Evolutionary conservation across 352 stramenopile species (phyloP).

Genomic region (Pythium aquatile): DNA sequence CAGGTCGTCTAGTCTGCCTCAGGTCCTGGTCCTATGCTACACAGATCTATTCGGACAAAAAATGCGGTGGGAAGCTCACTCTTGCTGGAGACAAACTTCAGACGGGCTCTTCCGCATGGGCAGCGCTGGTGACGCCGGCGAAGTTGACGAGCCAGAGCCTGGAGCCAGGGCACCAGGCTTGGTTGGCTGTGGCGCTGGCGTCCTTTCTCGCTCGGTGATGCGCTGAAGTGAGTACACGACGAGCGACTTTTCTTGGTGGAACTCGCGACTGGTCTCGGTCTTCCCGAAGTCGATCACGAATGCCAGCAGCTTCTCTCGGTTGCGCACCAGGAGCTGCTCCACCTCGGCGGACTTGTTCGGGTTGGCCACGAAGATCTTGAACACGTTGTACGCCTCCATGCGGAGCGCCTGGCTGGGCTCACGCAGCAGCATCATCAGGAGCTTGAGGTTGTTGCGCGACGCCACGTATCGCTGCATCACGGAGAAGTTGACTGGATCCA

Average conservation of each 20-base stretch:
- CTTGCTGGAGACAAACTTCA: slow-evolving; percentile 37
- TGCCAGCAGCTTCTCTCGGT: slow-evolving; percentile 71
- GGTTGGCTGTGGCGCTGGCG: not conserved
- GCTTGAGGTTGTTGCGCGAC: slow-evolving; percentile 66
- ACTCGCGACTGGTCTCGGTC: slow-evolving; percentile 67
- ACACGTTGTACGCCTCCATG: slow-evolving; percentile 85
- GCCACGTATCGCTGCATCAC: slow-evolving; percentile 81
- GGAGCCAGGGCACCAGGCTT: not conserved
- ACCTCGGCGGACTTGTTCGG: slow-evolving; percentile 77
- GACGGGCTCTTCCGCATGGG: slow-evolving; percentile 35
- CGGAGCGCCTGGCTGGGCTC: slow-evolving; percentile 72
- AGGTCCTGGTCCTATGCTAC: slow-evolving; percentile 21
- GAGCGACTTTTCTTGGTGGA: slow-evolving; percentile 71
- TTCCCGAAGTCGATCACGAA: slow-evolving; percentile 81
- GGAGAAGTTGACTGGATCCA: slow-evolving; percentile 72
- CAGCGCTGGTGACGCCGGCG: slow-evolving; percentile 42
- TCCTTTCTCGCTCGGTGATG: slow-evolving; percentile 38
- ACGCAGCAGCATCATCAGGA: slow-evolving; percentile 73
- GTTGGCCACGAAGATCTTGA: slow-evolving; percentile 89
- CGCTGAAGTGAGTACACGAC: slow-evolving; percentile 69
- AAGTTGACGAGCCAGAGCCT: slow-evolving; percentile 19
- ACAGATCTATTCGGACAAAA: slow-evolving; percentile 21
- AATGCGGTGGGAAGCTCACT: slow-evolving; percentile 21
- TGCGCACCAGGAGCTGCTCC: slow-evolving; percentile 67
- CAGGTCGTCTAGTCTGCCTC: slow-evolving; percentile 10